Evolutionary conservation across 2,329 filamentous ascomycete genomes (phyloP), one percentile per base, ranked within the genome.

Genomic region (Lachnellula hyalina): DNA sequence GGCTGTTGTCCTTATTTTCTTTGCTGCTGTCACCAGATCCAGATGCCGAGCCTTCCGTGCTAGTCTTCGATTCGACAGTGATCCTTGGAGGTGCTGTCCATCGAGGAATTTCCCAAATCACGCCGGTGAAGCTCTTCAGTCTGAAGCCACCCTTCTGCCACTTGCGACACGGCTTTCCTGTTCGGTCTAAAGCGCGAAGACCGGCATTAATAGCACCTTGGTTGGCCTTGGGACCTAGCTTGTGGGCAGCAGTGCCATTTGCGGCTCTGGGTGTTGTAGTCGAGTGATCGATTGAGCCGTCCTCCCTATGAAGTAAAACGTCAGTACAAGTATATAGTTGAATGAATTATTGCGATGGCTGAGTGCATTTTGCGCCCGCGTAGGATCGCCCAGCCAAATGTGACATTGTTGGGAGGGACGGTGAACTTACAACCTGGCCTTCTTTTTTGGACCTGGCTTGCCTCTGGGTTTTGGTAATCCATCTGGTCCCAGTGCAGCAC

Each of bases 141-240:
- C 79, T 80, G 70, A 97, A 90, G 53, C 85, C 82, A 60, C 90
- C 90, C 71, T 86, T 89, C 69, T 84, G 79, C 94, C 94, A 99
- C 71, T 86, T 92, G 61, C 93, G 89, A 72, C 92, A 96, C 9
- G 94, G 92, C 67, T 93, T 89, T 63, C 93, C 93, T 7, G 88
- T 88, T 58, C 93, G 86, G 72, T 99, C 94, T 61, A 99, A 87
- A 12, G 94, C 93, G 53, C 94, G 90, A 49, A 99, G 85, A 51
- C 90, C 90, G 52, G 94, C 94, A 70, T 99, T 99, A 79, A 99
- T 99, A 56, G 93, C 93, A 61, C 94, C 94, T 67, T 93, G 89
- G 71, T 96, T 97, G 50, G 93, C 93, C 73, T 96, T 97, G 63
- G 94, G 94, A 3, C 93, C 93, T 25, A 97, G 86, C 72, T 96